Percentiles rank a stretch among this genome's conserved stretches.
Conservation (phyloP, 768 basidiomycete genomes). For the Boletus vermiculosoides region DNA sequence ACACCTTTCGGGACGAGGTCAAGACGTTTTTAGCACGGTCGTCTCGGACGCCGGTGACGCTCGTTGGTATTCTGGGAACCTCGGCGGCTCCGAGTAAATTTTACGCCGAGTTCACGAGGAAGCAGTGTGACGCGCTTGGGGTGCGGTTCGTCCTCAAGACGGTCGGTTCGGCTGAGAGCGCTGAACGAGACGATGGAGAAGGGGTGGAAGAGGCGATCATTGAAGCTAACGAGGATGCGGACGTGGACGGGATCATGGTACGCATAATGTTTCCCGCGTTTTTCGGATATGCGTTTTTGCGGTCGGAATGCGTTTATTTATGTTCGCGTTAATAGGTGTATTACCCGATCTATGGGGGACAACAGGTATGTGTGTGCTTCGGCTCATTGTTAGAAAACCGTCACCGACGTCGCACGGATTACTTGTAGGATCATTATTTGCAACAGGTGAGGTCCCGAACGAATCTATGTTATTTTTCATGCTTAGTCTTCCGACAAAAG, state of each 20-base stretch:
- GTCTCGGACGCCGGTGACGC: constrained; percentile 52
- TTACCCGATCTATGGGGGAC: constrained; percentile 91
- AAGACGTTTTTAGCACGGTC: constrained; percentile 40
- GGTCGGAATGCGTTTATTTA: not conserved
- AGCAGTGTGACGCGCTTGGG: constrained; percentile 86
- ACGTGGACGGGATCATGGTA: constrained; percentile 94
- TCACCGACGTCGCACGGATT: constrained; percentile 8
- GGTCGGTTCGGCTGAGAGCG: constrained; percentile 48
- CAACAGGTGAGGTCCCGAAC: constrained; percentile 64
- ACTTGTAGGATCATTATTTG: constrained; percentile 83
- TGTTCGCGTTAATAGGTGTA: constrained; percentile 59
- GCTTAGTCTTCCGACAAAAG: constrained; percentile 34
- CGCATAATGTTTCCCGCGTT: constrained; percentile 22
- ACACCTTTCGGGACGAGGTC: constrained; percentile 70
- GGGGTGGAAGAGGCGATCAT: constrained; percentile 96
- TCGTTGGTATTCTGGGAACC: constrained; percentile 91
- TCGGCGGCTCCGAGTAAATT: constrained; percentile 73
- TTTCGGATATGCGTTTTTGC: not conserved
- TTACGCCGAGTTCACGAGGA: constrained; percentile 89
- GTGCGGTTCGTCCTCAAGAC: constrained; percentile 80
- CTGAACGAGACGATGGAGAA: constrained; percentile 62
- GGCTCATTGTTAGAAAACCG: not conserved
- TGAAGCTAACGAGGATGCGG: constrained; percentile 86
- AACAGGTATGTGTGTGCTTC: constrained; percentile 62
- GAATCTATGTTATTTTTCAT: not conserved